A percentile compares a stretch with the other conserved stretches of the same genome.
Conservation (phyloP, 1,284 basidiomycete genomes). For the Melampsora americana region DNA sequence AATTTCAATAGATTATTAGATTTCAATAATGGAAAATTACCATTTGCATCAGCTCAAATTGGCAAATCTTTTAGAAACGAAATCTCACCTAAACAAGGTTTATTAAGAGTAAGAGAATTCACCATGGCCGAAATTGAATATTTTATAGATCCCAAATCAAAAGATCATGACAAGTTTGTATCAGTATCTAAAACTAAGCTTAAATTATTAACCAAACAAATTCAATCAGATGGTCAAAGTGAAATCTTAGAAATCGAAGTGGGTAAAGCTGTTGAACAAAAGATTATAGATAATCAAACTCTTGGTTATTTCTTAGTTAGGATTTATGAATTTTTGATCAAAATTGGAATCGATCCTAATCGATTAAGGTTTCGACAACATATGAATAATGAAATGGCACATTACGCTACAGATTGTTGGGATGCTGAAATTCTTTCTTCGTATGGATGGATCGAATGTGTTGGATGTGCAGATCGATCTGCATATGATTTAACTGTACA, state of each 20-base stretch:
- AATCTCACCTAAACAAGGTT: slow-evolving; percentile 91
- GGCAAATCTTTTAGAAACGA: slow-evolving; percentile 97
- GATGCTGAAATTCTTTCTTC: slow-evolving; percentile 95
- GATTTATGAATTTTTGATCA: slow-evolving; percentile 82
- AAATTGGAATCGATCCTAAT: slow-evolving; percentile 84
- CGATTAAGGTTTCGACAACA: slow-evolving; percentile 92
- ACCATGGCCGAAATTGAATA: slow-evolving; percentile 99
- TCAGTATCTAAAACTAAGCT: slow-evolving; percentile 76
- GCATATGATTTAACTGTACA: slow-evolving; percentile 81
- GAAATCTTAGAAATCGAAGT: slow-evolving; percentile 68
- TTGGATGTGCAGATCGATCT: slow-evolving; percentile 97
- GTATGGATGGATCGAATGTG: slow-evolving; percentile 97
- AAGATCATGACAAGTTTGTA: slow-evolving; percentile 76
- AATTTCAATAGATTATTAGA: slow-evolving; percentile 96
- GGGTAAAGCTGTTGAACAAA: slow-evolving; percentile 79
- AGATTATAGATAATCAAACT: slow-evolving; percentile 92
- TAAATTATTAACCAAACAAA: slow-evolving; percentile 74
- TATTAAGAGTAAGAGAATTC: slow-evolving; percentile 93
- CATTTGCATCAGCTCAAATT: slow-evolving; percentile 96
- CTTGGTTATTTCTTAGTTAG: slow-evolving; percentile 95
- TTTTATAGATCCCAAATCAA: slow-evolving; percentile 92
- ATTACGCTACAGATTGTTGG: slow-evolving; percentile 99
- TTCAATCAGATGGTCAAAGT: slow-evolving; percentile 74
- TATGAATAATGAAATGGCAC: slow-evolving; percentile 97
- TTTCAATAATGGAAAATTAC: slow-evolving; percentile 94